Evolutionary conservation across 2,329 filamentous ascomycete genomes (phyloP), one percentile per base, ranked within the genome.

Genomic region (Rhynchosporium agropyri): DNA sequence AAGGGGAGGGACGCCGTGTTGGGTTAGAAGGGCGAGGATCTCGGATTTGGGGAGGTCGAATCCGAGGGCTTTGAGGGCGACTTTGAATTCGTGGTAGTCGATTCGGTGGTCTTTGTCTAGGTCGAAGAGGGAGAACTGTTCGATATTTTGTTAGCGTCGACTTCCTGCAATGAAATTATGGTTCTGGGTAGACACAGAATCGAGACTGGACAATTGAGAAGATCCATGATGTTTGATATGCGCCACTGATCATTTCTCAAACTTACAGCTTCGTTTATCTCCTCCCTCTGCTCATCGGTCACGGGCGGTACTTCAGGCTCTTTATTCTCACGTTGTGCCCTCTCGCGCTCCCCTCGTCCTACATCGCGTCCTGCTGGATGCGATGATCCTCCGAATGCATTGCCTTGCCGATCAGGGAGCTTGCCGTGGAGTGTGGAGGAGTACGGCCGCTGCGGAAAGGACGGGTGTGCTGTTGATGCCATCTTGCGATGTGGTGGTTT

Each of bases 81-180:
- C 95, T 77, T 95, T 94, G 76, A 98, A 91, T 79, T 99, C 95
- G 79, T 98, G 95, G 81, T 97, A 98, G 80, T 98, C 94, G 74
- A 99, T 91, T 77, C 90, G 88, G 53, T 88, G 85, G 79, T 98
- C 93, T 76, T 96, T 94, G 82, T 98, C 94, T 73, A 97, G 89
- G 76, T 98, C 95, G 82, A 99, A 98, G 68, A 98, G 87, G 66
- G 89, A 88, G 78, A 98, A 98, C 90, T 96, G 68, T 48, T 43
- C 45, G 13, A 12, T 20, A 20, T 33, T 12, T 4, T 46, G 43
- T 36, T 38, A 28, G 43, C 31, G 33, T 59, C 33, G 36, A 51
- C 15, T 59, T 31, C 60, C 9, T 36, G 6, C 9, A 36, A 1
- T 6, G 26, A 42, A 33, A 13, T 49, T 62, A 12, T 26, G 43